phyloP scores from a whole-genome alignment of 2,329 filamentous ascomycete species.

The Epichloe uncinata region DNA sequence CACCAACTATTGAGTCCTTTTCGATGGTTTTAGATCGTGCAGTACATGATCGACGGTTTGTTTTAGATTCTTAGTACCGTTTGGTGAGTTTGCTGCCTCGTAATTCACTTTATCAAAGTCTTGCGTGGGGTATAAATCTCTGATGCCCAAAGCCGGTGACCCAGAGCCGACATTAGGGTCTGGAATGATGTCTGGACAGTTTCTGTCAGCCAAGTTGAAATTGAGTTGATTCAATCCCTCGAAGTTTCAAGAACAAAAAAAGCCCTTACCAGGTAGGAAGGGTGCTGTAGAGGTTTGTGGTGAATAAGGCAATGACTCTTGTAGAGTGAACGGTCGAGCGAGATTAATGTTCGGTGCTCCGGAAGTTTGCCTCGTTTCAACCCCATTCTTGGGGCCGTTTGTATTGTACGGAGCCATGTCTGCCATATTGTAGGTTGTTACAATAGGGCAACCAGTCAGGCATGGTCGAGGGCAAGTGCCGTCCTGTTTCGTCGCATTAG shows the following conservation, averaged over 20 bases:
- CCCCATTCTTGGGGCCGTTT: constrained; percentile 22
- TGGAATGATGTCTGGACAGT: constrained; percentile 46
- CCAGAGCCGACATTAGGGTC: constrained; percentile 46
- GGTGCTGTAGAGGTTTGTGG: constrained; percentile 70
- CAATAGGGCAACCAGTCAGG: constrained; percentile 15
- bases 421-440: constrained; percentile 17
- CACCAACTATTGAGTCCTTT: constrained; percentile 53
- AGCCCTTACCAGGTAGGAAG: constrained; percentile 54
- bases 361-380: constrained; percentile 12
- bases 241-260: not conserved
- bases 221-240: not conserved
- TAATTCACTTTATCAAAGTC: constrained; percentile 57
- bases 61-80: constrained; percentile 52
- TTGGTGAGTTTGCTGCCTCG: constrained; percentile 46
- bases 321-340: constrained; percentile 44
- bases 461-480: constrained; percentile 18
- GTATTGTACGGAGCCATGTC: constrained; percentile 18
- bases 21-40: constrained; percentile 57
- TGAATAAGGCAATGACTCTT: constrained; percentile 70
- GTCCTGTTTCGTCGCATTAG: constrained; percentile 16
- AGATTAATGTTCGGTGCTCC: constrained; percentile 14
- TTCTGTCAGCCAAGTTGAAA: not conserved
- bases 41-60: constrained; percentile 63
- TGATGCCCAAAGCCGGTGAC: constrained; percentile 36
- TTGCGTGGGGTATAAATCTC: constrained; percentile 35